Evolutionary conservation across 768 basidiomycete genomes (phyloP), one percentile per base, ranked within the genome.

Genomic region (Tephrocybe rancida): DNA sequence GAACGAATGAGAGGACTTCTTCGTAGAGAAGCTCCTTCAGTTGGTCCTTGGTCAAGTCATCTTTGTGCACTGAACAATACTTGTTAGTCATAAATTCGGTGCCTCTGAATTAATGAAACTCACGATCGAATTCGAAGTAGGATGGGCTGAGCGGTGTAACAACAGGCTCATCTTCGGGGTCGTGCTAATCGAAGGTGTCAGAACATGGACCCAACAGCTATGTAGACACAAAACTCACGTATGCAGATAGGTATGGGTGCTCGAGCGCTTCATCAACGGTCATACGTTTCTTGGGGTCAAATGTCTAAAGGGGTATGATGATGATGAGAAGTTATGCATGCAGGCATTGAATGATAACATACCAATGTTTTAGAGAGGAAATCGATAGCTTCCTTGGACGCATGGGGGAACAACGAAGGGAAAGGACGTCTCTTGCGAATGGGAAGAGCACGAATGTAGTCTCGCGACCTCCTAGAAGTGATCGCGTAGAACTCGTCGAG

Each of bases 401-500:
- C 95, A 61, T 93, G 92, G 8, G 95, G 95, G 78, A 95, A 98
- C 46, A 99, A 67, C 41, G 83, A 78, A 27, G 85, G 78, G 64
- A 98, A 95, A 19, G 91, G 84, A 55, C 83, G 81, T 62, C 83
- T 84, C 74, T 95, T 96, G 57, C 91, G 83, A 81, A 98, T 97
- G 3, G 95, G 97, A 61, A 99, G 74, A 4, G 92, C 91, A 22
- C 95, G 88, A 61, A 98, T 90, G 70, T 98, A 98, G 67, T 98
- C 95, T 42, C 94, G 87, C 47, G 94, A 96, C 50, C 95, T 77
- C 16, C 87, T 81, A 5, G 94, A 92, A 18, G 92, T 95, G 66
- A 99, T 98, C 27, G 92, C 92, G 73, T 98, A 95, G 73, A 98
- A 98, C 66, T 98, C 97, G 59, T 99, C 96, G 50, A 98, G 78